These are phyloP conservation scores for Eucalyptus brandiana DNA, from an alignment of 345 rosid species.

Conservation along the genomic window DNA sequence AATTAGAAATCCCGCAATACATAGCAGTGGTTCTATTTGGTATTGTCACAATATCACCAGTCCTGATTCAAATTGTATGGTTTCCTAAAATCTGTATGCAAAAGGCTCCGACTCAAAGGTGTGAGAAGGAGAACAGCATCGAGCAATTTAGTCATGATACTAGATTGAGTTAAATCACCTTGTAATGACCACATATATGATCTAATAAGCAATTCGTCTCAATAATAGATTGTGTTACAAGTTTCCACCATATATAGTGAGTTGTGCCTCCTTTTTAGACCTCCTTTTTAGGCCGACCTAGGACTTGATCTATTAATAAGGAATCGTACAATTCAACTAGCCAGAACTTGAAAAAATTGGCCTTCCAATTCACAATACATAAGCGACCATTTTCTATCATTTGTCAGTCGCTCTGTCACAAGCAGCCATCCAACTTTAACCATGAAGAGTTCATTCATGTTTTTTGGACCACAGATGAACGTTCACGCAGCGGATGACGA, in stretches of 20 bases:
- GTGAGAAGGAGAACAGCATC: neutral
- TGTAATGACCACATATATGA: neutral
- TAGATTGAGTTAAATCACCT: neutral
- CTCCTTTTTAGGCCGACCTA: neutral
- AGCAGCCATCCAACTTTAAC: neutral
- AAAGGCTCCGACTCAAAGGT: neutral
- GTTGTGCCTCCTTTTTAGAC: neutral
- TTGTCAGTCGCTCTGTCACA: neutral
- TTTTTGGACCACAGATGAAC: neutral
- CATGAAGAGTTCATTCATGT: neutral
- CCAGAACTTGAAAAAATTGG: neutral
- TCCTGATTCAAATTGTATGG: neutral
- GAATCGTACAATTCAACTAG: neutral
- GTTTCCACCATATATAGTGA: neutral
- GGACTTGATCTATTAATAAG: neutral
- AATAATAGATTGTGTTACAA: neutral
- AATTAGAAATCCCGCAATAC: neutral
- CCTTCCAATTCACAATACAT: neutral
- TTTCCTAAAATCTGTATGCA: neutral
- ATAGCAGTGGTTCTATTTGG: neutral
- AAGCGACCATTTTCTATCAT: neutral
- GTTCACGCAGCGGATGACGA: neutral
- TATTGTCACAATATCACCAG: neutral
- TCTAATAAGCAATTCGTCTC: neutral
- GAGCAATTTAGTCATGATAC: neutral